Evolutionary conservation across 2,329 filamentous ascomycete species (phyloP).

Genomic region (Talaromyces sp.): DNA sequence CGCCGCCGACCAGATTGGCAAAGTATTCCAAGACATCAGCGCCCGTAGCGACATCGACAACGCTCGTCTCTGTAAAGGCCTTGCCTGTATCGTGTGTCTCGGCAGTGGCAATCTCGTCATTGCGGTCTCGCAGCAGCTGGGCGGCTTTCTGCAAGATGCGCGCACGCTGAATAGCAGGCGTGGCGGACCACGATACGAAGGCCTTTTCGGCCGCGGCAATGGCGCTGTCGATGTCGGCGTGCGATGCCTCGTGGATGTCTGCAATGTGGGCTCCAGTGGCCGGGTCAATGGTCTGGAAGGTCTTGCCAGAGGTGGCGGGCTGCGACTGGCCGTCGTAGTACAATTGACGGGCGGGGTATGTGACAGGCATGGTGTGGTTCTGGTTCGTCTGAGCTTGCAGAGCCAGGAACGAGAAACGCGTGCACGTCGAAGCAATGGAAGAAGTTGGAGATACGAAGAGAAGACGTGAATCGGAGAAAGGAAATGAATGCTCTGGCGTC

Average conservation of each 20-base stretch:
- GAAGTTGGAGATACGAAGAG: background rate
- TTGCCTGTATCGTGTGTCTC: constrained; percentile 87
- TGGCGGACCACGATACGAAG: constrained; percentile 71
- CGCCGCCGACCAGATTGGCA: constrained; percentile 70
- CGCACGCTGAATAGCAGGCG: constrained; percentile 66
- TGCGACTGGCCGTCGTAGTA: constrained; percentile 71
- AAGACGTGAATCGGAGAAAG: background rate
- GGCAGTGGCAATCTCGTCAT: constrained; percentile 71
- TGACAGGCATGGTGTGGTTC: constrained; percentile 14
- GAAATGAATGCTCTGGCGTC: background rate
- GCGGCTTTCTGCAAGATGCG: constrained; percentile 75
- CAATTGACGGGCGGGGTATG: constrained; percentile 55
- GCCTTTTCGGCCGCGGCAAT: constrained; percentile 65
- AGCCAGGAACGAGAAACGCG: background rate
- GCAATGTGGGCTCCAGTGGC: constrained; percentile 64
- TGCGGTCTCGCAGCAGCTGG: constrained; percentile 64
- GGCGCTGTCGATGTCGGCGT: constrained; percentile 63
- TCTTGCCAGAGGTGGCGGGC: constrained; percentile 52
- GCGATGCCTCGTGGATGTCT: constrained; percentile 65
- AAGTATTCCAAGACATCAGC: constrained; percentile 85
- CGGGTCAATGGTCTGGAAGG: constrained; percentile 70
- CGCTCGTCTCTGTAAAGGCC: constrained; percentile 75
- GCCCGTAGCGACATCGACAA: constrained; percentile 76
- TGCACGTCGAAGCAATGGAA: background rate
- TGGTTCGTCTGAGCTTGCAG: background rate